Percentiles rank a stretch among this genome's conserved stretches.
These are phyloP conservation scores for Kalaharituber pfeilii DNA, from an alignment of 2,329 filamentous ascomycete species.

Conservation along the genomic window DNA sequence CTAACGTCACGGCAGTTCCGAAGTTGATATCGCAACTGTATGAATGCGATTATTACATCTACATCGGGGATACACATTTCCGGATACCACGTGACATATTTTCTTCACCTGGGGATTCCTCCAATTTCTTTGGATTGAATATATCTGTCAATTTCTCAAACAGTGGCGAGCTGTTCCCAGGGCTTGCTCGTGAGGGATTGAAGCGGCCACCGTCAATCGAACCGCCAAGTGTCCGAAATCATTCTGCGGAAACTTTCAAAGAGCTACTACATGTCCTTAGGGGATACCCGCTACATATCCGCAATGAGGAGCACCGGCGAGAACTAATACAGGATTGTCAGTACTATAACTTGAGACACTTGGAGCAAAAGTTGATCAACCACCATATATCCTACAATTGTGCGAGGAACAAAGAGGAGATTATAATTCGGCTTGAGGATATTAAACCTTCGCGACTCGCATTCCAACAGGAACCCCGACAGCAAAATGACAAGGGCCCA, in stretches of 20 bases:
- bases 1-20: constrained; percentile 43
- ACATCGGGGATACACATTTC: constrained; percentile 73
- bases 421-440: constrained; percentile 63
- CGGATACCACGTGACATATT: constrained; percentile 82
- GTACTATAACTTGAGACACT: constrained; percentile 81
- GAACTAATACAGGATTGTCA: constrained; percentile 69
- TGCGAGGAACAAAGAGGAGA: constrained; percentile 50
- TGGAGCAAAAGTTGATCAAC: constrained; percentile 73
- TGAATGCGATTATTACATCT: constrained; percentile 79
- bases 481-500: constrained; percentile 5
- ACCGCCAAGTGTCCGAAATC: constrained; percentile 63
- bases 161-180: constrained; percentile 67
- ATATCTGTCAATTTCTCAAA: constrained; percentile 62
- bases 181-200: constrained; percentile 58
- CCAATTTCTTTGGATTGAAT: constrained; percentile 82
- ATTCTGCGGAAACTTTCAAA: constrained; percentile 66
- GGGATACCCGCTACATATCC: constrained; percentile 66
- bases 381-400: constrained; percentile 62
- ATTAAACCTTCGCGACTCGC: constrained; percentile 50
- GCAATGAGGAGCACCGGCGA: constrained; percentile 56
- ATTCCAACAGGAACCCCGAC: neutral
- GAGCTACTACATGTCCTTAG: constrained; percentile 67
- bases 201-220: constrained; percentile 74
- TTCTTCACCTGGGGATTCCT: constrained; percentile 67
- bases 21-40: constrained; percentile 80